Percentiles rank a stretch among this genome's conserved stretches.
phyloP scores from a whole-genome alignment of 495 filamentous ascomycete species.

The Penicillium cataractarum region DNA sequence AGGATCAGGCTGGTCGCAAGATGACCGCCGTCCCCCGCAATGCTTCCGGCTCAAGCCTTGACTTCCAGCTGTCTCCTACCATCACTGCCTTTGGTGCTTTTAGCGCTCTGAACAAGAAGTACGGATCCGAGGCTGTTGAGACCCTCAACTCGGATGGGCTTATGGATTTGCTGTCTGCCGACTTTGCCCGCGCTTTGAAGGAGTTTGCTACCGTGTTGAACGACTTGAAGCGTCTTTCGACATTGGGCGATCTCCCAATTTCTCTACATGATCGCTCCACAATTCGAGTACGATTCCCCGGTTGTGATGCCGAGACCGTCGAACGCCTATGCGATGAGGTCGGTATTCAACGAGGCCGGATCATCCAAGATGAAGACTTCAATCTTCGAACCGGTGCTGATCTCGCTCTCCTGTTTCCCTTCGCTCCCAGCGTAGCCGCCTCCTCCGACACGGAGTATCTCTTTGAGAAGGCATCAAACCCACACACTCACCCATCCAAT shows the following conservation, averaged over 20 bases:
- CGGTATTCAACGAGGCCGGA: slow-evolving; percentile 74
- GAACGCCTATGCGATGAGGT: slow-evolving; percentile 84
- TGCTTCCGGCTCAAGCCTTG: slow-evolving; percentile 75
- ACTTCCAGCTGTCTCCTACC: slow-evolving; percentile 85
- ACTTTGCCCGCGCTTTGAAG: slow-evolving; percentile 86
- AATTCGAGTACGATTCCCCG: slow-evolving; percentile 84
- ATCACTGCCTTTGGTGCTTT: slow-evolving; percentile 78
- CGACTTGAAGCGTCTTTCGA: slow-evolving; percentile 76
- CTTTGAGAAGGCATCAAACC: slow-evolving; percentile 30
- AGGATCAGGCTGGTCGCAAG: slow-evolving; percentile 68
- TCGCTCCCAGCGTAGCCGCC: slow-evolving; percentile 63
- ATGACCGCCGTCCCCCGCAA: slow-evolving; percentile 56
- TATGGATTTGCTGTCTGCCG: slow-evolving; percentile 78
- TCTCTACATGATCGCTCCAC: slow-evolving; percentile 62
- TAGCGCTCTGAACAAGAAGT: slow-evolving; percentile 35
- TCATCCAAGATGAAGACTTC: slow-evolving; percentile 79
- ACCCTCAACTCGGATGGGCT: slow-evolving; percentile 79
- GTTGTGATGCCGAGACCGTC: slow-evolving; percentile 83
- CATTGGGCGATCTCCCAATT: slow-evolving; percentile 82
- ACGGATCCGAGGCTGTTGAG: slow-evolving; percentile 32
- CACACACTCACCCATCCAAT: slow-evolving; percentile 32
- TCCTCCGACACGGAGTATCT: slow-evolving; percentile 41
- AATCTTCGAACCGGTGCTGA: slow-evolving; percentile 60
- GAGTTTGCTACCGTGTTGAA: slow-evolving; percentile 78
- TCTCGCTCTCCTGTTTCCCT: slow-evolving; percentile 83